A percentile compares a stretch with the other conserved stretches of the same genome.
These are phyloP conservation scores for Phytophthora cryptogea DNA, from an alignment of 352 stramenopile genomes.

Conservation along the genomic window DNA sequence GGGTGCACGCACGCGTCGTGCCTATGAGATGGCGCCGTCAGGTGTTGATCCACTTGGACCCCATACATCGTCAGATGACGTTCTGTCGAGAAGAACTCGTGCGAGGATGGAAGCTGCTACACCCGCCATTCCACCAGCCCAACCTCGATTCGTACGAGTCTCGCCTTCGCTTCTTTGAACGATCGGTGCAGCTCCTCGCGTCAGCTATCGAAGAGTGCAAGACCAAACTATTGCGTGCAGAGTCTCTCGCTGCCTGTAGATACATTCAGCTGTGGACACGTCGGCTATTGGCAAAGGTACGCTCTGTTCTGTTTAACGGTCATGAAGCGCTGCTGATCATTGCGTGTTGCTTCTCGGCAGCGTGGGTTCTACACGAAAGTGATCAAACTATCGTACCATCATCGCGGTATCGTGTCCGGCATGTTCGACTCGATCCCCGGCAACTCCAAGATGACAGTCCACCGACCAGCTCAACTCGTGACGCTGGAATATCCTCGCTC, in stretches of 20 bases:
- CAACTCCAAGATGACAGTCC: slow-evolving; percentile 46
- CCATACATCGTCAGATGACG: slow-evolving; percentile 42
- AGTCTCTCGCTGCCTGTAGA: slow-evolving; percentile 37
- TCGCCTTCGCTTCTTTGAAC: slow-evolving; percentile 42
- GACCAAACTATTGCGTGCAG: slow-evolving; percentile 28
- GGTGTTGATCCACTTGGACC: slow-evolving; percentile 40
- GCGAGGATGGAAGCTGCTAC: slow-evolving; percentile 40
- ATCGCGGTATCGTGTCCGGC: slow-evolving; percentile 55
- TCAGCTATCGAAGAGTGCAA: slow-evolving; percentile 41
- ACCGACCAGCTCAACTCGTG: slow-evolving; percentile 18
- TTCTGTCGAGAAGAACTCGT: slow-evolving; percentile 43
- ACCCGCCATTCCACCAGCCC: slow-evolving; percentile 45
- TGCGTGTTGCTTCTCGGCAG: slow-evolving; percentile 6
- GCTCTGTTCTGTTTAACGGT: slow-evolving; percentile 1
- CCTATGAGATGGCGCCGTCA: slow-evolving; percentile 45
- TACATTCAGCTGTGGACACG: slow-evolving; percentile 60
- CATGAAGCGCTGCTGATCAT: neutral
- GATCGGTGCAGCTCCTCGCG: slow-evolving; percentile 28
- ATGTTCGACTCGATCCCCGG: slow-evolving; percentile 68
- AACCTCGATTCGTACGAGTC: slow-evolving; percentile 48
- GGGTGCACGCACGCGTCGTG: slow-evolving; percentile 44
- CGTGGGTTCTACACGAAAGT: slow-evolving; percentile 65
- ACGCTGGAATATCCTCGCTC: slow-evolving; percentile 57
- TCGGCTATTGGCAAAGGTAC: slow-evolving; percentile 40
- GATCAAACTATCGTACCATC: slow-evolving; percentile 43